These are phyloP conservation scores for Tarenaya hassleriana DNA, from an alignment of 345 rosid species.

Conservation along the genomic window DNA sequence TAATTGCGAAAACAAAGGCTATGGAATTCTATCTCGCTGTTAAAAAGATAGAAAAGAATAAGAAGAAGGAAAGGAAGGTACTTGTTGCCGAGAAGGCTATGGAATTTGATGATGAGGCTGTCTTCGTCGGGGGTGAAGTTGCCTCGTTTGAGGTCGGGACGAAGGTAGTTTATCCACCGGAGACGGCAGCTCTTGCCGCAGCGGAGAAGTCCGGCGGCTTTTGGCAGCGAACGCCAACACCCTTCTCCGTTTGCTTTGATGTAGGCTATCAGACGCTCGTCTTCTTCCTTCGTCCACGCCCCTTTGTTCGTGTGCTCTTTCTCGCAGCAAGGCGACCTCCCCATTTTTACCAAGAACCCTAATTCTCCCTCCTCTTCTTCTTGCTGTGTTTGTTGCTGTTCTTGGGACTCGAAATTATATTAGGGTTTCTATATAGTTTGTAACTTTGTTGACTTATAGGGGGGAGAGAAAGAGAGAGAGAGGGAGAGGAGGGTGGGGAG, in stretches of 20 bases:
- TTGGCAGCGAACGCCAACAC: slow-evolving; percentile 54
- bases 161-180: too few species aligned
- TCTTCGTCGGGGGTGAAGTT: neutral
- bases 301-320: slow-evolving; percentile 38
- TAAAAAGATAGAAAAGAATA: too few species aligned
- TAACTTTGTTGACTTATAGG: neutral
- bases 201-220: slow-evolving; percentile 36
- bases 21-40: too few species aligned
- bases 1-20: too few species aligned
- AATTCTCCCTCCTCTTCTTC: neutral
- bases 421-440: neutral
- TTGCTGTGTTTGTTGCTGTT: slow-evolving; percentile 7
- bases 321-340: slow-evolving; percentile 60
- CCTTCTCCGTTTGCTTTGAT: slow-evolving; percentile 42
- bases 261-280: slow-evolving; percentile 37
- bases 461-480: slow-evolving; percentile 10
- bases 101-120: neutral
- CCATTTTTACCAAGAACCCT: slow-evolving; percentile 27
- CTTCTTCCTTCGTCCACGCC: slow-evolving; percentile 62
- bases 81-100: slow-evolving; percentile 1
- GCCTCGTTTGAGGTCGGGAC: too few species aligned
- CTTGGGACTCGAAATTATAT: slow-evolving; percentile 15
- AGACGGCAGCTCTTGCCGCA: too few species aligned
- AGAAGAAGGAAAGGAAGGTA: too few species aligned
- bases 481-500: slow-evolving; percentile 25